Percentiles rank a stretch among this genome's conserved stretches.
Conservation (phyloP, 1,139 yeast genomes). For the Hansenula lynferdii region DNA sequence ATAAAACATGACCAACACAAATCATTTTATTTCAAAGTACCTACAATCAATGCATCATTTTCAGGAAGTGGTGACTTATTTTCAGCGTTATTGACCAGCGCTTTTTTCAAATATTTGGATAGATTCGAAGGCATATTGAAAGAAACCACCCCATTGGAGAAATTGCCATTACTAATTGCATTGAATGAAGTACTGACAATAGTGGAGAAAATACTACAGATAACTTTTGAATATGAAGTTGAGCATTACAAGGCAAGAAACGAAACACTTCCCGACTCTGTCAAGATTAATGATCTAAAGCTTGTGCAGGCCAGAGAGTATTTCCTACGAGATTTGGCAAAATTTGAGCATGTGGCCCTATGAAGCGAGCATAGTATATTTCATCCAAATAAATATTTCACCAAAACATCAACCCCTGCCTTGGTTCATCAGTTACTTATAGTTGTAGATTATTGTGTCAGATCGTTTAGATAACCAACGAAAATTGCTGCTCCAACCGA, state of each 20-base stretch:
- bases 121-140: conserved; percentile 5
- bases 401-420: too few relatives aligned
- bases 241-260: conserved; percentile 11
- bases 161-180: conserved; percentile 19
- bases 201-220: conserved; percentile 27
- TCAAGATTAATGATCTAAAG: conserved; percentile 28
- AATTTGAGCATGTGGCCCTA: too few relatives aligned
- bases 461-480: neutral
- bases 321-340: conserved; percentile 7
- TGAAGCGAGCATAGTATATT: too few relatives aligned
- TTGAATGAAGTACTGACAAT: conserved; percentile 27
- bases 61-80: conserved; percentile 94
- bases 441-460: neutral
- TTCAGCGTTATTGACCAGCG: conserved; percentile 70
- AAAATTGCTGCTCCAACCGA: neutral
- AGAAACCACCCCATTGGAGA: conserved; percentile 6
- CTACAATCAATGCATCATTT: conserved; percentile 65
- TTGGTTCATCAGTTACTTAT: neutral
- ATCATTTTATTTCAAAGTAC: conserved; percentile 41
- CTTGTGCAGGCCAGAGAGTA: conserved; percentile 28
- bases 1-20: conserved; percentile 7
- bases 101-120: conserved; percentile 33
- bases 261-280: conserved; percentile 4
- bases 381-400: too few relatives aligned
- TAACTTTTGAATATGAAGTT: conserved; percentile 24